Conservation (phyloP, 768 basidiomycete genomes). For the Russula vinacea region DNA sequence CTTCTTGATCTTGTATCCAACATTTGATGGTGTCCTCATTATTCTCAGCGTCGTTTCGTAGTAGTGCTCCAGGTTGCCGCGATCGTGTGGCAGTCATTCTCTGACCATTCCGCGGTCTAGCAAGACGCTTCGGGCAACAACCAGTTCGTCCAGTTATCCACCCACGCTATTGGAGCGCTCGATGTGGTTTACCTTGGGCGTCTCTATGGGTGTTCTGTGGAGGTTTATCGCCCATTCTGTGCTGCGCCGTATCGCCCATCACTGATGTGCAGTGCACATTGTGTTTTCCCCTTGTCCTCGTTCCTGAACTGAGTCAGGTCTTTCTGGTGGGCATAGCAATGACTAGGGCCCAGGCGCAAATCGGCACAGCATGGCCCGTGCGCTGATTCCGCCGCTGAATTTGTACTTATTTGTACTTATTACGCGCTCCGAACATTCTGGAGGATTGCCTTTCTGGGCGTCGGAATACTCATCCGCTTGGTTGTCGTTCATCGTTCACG, state of each 20-base stretch:
- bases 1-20: slow-evolving; percentile 29
- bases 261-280: neutral
- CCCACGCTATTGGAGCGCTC: slow-evolving; percentile 1
- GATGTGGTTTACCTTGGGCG: neutral
- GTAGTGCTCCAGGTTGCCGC: neutral
- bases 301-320: neutral
- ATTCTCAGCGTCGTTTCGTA: neutral
- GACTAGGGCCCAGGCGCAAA: neutral
- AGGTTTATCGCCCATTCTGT: neutral
- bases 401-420: slow-evolving; percentile 3
- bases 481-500: too few species aligned
- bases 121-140: too few species aligned
- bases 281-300: neutral
- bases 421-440: slow-evolving; percentile 13
- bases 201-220: neutral
- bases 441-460: slow-evolving; percentile 10
- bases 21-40: slow-evolving; percentile 21
- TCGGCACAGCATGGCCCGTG: neutral
- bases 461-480: neutral
- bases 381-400: slow-evolving; percentile 2
- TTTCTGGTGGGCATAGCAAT: neutral
- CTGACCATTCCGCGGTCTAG: neutral
- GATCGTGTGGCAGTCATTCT: neutral
- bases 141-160: neutral
- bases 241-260: neutral